Base-by-base conservation (phyloP, 2,329 filamentous ascomycete species). In the Penicillium frequentans region DNA sequence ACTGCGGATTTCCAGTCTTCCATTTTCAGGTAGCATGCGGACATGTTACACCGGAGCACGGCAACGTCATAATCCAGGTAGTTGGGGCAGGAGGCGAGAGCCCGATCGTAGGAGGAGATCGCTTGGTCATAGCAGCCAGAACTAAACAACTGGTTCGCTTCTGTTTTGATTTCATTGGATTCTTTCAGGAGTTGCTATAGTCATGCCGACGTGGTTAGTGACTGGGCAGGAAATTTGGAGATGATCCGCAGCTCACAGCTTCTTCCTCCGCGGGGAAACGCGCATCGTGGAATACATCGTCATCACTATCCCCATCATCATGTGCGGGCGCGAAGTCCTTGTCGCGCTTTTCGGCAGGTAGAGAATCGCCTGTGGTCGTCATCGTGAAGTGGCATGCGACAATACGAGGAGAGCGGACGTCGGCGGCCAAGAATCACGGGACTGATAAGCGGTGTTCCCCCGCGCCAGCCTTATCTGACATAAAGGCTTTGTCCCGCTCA, bases 1-100 rank as follows among this genome's bases (percentile, higher is more conserved):
- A 92, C 83, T 10, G 91, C 90, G 29, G 90, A 86, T 64, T 93
- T 91, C 90, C 92, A 97, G 59, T 93, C 88, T 59, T 87, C 82
- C 3, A 96, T 80, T 72, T 96, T 96, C 54, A 98, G 74, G 67
- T 96, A 86, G 70, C 92, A 96, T 10, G 93, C 93, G 1, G 93
- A 85, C 63, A 97, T 88, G 77, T 98, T 98, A 71, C 90, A 92
- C 57, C 88, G 86, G 6, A 98, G 81, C 10, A 98, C 90, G 26
- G 93, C 91, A 60, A 93, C 82, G 65, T 96, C 91, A 76, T 91
- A 96, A 71, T 93, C 87, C 26, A 96, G 84, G 71, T 96, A 96
- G 62, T 86, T 87, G 2, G 93, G 93, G 68, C 91, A 93, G 8
- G 87, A 84, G 13, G 86, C 82, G 3, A 96, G 81, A 23, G 95